These are phyloP conservation scores for Dendrothele bispora DNA, from an alignment of 768 basidiomycete species.

Conservation along the genomic window DNA sequence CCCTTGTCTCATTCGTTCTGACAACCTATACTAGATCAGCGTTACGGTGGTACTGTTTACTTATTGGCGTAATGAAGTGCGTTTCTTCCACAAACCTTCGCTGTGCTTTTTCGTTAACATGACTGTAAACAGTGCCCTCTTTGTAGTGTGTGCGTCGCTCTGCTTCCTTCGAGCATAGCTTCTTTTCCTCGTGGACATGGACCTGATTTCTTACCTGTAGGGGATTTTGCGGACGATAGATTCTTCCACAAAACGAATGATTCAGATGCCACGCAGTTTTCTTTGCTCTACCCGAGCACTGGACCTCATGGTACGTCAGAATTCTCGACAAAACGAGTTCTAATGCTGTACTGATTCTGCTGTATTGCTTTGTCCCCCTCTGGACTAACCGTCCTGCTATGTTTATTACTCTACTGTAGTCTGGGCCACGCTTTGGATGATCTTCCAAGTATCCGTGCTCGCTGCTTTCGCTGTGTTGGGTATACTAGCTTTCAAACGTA, in stretches of 20 bases:
- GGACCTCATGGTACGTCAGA: slow-evolving; percentile 66
- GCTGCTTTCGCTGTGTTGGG: slow-evolving; percentile 81
- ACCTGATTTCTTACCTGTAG: too few relatives aligned
- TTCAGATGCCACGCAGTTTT: slow-evolving; percentile 90
- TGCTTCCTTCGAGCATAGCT: not conserved
- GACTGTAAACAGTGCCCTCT: slow-evolving; percentile 58
- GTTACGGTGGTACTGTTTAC: slow-evolving; percentile 81
- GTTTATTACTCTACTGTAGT: slow-evolving; percentile 54
- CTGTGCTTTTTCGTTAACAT: slow-evolving; percentile 1
- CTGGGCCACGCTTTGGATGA: slow-evolving; percentile 86
- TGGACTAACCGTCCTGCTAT: too few relatives aligned
- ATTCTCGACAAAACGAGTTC: too few relatives aligned
- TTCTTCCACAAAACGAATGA: slow-evolving; percentile 95
- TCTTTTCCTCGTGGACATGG: slow-evolving; percentile 2
- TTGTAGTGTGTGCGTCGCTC: slow-evolving; percentile 72
- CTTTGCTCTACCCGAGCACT: slow-evolving; percentile 68
- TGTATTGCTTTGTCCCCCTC: too few relatives aligned
- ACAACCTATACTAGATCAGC: slow-evolving; percentile 51
- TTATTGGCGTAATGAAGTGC: slow-evolving; percentile 85
- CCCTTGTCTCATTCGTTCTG: not conserved
- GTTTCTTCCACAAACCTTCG: slow-evolving; percentile 24
- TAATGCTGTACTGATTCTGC: too few relatives aligned
- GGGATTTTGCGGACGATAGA: slow-evolving; percentile 93
- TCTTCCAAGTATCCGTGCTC: slow-evolving; percentile 74
- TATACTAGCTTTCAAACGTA: slow-evolving; percentile 78